Evolutionary conservation across 768 basidiomycete genomes (phyloP), one percentile per base, ranked within the genome.

Genomic region (Termitomyces bulborhizus): DNA sequence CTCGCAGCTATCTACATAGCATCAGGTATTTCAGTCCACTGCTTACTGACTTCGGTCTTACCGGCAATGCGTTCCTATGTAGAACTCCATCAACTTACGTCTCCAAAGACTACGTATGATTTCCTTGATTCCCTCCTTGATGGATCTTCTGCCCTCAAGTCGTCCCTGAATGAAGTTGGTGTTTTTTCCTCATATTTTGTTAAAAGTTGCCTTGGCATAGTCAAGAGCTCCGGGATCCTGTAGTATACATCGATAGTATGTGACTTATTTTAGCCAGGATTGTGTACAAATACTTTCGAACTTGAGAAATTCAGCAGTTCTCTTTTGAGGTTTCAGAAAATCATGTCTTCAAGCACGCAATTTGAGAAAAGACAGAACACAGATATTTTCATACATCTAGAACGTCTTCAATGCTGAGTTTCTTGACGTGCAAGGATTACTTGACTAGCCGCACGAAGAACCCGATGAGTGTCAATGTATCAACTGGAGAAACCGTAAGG

Each of bases 71-170:
- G 12, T 54, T 51, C 53, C 13, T 46, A 41, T 34, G 13, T 59
- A 84, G 90, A 93, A 69, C 73, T 93, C 15, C 90, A 92, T 63
- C 90, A 93, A 64, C 65, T 93, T n/a, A 78, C 81, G 0, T 93
- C 90, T 1, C 88, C 90, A 4, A 63, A 71, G 12, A 89, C 89
- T 2, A 82, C 87, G 0, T 69, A 73, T 29, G 68, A 73, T 3
- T 91, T 93, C 72, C 74, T 93, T 13, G 83, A 86, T 45, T 69
- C 76, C 7, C 78, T 91, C 6, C 74, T 93, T 13, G 73, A 76
- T 9, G 69, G 76, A 3, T 78, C 82, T 3, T 68, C 73, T 2
- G 59, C 68, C 1, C 60, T 83, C 0, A 76, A 81, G 45, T 67
- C 68, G 0, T 73, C 79, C 0, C 54, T 87, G 7, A 72, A 71